phyloP scores from a whole-genome alignment of 306 rosid genomes.

The Prunus campanulata region DNA sequence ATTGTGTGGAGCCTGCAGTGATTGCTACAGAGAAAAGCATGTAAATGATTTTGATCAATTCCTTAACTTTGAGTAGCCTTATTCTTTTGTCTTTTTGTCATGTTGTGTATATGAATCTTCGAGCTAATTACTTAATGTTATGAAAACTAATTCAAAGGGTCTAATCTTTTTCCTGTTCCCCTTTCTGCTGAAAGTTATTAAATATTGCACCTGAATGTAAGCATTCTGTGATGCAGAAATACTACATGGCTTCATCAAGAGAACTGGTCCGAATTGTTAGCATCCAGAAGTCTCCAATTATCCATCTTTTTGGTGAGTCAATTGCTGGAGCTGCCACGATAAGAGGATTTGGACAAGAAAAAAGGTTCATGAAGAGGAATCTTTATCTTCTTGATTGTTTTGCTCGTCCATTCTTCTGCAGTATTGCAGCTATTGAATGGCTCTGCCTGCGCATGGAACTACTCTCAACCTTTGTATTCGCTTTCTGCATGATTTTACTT shows the following conservation, averaged over 20 bases:
- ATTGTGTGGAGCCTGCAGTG: no score
- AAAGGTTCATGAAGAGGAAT: constrained; percentile 90
- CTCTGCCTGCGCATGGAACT: constrained; percentile 96
- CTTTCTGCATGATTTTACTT: constrained; percentile 95
- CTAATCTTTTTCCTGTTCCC: background rate
- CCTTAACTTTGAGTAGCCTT: background rate
- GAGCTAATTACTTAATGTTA: background rate
- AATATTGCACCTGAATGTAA: constrained; percentile 19
- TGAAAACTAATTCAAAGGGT: background rate
- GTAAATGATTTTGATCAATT: background rate
- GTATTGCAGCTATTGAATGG: constrained; percentile 99
- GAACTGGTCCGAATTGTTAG: constrained; percentile 97
- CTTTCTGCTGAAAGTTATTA: constrained; percentile 7
- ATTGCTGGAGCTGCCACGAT: constrained; percentile 98
- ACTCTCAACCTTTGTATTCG: constrained; percentile 86
- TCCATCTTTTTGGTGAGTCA: constrained; percentile 93
- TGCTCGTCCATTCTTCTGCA: constrained; percentile 98
- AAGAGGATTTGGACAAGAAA: constrained; percentile 98
- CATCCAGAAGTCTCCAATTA: constrained; percentile 95
- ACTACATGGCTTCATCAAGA: constrained; percentile 99
- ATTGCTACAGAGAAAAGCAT: background rate
- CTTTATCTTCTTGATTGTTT: constrained; percentile 93
- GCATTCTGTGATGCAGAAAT: constrained; percentile 57
- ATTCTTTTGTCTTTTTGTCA: background rate
- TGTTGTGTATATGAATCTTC: background rate